Base-by-base conservation (phyloP, 2,329 filamentous ascomycete species). In the Dothideomycetes sp. region DNA sequence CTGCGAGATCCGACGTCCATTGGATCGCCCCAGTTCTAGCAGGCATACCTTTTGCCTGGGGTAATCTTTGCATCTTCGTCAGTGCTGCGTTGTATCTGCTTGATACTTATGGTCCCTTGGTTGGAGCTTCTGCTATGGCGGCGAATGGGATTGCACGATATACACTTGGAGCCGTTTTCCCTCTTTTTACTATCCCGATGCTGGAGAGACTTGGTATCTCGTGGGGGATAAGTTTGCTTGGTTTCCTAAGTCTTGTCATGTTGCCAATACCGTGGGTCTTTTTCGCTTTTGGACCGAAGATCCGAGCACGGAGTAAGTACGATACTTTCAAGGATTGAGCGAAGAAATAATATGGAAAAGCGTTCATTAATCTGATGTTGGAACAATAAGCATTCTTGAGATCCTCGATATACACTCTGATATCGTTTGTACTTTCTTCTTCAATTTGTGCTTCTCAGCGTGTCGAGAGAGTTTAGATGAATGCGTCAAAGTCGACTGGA, bases 121-220 rank as follows among this genome's bases (percentile, higher is more conserved):
- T 71, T 8, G 69, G 76, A 1, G 76, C 77, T 0, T 77, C 70
- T 44, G 74, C 74, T 0, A 61, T 73, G 34, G 74, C 71, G 5
- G 77, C 78, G 1, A 80, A 79, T 45, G 69, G 70, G 1, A 59
- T 81, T 9, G 61, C 71, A 1, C 59, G 77, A 17, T 81, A 79
- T 46, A 55, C 56, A 0, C 63, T 79, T 6, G 73, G 71, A 0
- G 71, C 68, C 1, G 69, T 64, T 0, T 80, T 81, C 41, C 77
- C 77, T 0, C 53, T 81, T 0, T 81, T 80, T 47, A 71, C 74
- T 0, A 58, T 80, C 1, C 73, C 76, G 45, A 73, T 67, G 59
- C 64, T 64, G 38, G 41, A 55, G 13, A 47, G 28, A 2, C 47
- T 69, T 10, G 63, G 61, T 1, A 59, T 67, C 13, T 56, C 51